A percentile compares a stretch with the other conserved stretches of the same genome.
phyloP scores from a whole-genome alignment of 331 rosid genomes.

The Arachis monticola region DNA sequence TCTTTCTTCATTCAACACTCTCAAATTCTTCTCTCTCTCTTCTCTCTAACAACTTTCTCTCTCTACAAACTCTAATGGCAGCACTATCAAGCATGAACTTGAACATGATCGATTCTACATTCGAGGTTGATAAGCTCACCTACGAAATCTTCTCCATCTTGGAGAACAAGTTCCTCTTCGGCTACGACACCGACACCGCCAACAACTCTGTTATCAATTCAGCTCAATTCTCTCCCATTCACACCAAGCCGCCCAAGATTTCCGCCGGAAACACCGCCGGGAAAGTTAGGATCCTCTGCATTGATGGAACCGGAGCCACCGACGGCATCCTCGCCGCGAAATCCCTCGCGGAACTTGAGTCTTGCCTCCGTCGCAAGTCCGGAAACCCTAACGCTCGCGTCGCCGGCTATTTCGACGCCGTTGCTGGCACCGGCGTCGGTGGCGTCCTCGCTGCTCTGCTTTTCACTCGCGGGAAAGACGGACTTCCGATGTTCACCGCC shows the following conservation, averaged over 20 bases:
- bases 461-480: constrained; percentile 69
- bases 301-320: constrained; percentile 84
- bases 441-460: constrained; percentile 84
- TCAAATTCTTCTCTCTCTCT: constrained; percentile 6
- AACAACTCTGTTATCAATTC: constrained; percentile 27
- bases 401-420: constrained; percentile 77
- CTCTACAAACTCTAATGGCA: constrained; percentile 54
- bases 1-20: constrained; percentile 35
- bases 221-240: constrained; percentile 23
- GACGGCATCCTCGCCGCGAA: constrained; percentile 88
- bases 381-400: constrained; percentile 57
- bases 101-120: constrained; percentile 50
- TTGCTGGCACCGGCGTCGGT: constrained; percentile 78
- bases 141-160: constrained; percentile 91
- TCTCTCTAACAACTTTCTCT: constrained; percentile 12
- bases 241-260: constrained; percentile 39
- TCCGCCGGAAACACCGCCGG: constrained; percentile 42
- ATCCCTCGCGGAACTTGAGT: constrained; percentile 70
- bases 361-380: constrained; percentile 63
- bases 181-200: constrained; percentile 48
- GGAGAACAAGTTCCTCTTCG: constrained; percentile 87
- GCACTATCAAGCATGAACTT: constrained; percentile 56
- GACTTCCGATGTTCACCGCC: constrained; percentile 68
- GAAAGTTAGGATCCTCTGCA: constrained; percentile 76
- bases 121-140: constrained; percentile 77